Conservation (phyloP, 768 basidiomycete genomes). For the Leccinum subtestaceum region DNA sequence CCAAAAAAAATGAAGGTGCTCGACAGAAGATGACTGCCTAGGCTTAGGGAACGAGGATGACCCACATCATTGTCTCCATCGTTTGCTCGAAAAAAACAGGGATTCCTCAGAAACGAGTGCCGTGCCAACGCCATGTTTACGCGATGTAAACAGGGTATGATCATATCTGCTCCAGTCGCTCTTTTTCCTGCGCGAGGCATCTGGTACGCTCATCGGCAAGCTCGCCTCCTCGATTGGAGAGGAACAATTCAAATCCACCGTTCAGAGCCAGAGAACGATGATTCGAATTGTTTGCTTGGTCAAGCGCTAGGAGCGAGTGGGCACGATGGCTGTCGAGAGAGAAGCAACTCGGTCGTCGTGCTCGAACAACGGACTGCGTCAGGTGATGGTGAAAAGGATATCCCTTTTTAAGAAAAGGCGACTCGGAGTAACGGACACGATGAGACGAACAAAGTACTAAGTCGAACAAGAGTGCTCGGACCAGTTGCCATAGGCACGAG, state of each 20-base stretch:
- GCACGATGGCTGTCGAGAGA: background rate
- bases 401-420: too few species aligned
- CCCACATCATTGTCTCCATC: slow-evolving; percentile 63
- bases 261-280: background rate
- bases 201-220: slow-evolving; percentile 24
- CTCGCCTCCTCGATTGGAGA: slow-evolving; percentile 16
- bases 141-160: slow-evolving; percentile 72
- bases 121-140: slow-evolving; percentile 86
- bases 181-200: slow-evolving; percentile 21
- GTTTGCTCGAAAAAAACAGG: slow-evolving; percentile 49
- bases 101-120: slow-evolving; percentile 61
- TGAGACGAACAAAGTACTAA: background rate
- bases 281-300: background rate
- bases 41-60: slow-evolving; percentile 62
- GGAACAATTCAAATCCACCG: background rate
- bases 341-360: background rate
- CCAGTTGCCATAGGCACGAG: too few species aligned
- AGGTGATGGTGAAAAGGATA: too few species aligned
- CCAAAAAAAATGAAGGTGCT: slow-evolving; percentile 1
- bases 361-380: background rate
- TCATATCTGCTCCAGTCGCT: slow-evolving; percentile 53
- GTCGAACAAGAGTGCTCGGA: background rate
- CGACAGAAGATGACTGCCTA: slow-evolving; percentile 11
- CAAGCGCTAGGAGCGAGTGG: background rate
- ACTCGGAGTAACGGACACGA: background rate